Percentiles rank a stretch among this genome's conserved stretches.
Evolutionary conservation across 2,329 filamentous ascomycete species (phyloP).

Genomic region (Eurotiales sp.): DNA sequence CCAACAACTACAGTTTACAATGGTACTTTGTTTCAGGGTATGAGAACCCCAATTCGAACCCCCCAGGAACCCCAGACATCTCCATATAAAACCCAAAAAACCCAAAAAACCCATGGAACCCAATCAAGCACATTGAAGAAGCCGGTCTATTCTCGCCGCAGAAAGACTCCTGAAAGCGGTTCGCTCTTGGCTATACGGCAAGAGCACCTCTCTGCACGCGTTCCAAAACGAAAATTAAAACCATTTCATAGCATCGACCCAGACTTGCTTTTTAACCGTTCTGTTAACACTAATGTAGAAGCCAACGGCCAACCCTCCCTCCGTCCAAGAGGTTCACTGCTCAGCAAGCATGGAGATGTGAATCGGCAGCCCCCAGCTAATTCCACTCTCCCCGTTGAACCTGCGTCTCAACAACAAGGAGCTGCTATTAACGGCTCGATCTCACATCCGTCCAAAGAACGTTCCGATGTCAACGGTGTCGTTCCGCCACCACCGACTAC

Average conservation of each 20-base stretch:
- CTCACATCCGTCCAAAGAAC: neutral
- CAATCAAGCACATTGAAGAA: too few species aligned
- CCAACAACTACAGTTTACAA: constrained; percentile 12
- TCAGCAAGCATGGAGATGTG: neutral
- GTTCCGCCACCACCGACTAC: neutral
- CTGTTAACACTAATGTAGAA: constrained; percentile 10
- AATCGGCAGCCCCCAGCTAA: neutral
- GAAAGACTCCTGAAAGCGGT: neutral
- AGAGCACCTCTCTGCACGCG: too few species aligned
- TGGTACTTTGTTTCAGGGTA: constrained; percentile 11
- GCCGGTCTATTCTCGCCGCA: neutral
- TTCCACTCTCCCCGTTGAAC: neutral
- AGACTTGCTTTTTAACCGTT: too few species aligned
- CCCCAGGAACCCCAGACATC: neutral
- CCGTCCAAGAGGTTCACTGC: too few species aligned
- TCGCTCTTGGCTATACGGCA: constrained; percentile 2
- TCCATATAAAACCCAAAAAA: too few species aligned
- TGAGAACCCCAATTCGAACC: neutral
- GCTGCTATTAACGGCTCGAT: neutral
- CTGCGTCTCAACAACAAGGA: neutral
- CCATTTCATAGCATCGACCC: too few species aligned
- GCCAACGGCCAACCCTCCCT: too few species aligned
- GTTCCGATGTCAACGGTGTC: neutral
- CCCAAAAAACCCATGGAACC: too few species aligned
- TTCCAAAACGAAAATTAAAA: too few species aligned